Percentiles rank a stretch among this genome's conserved stretches.
Conservation (phyloP, 768 basidiomycete genomes). For the Tephrocybe sp. region DNA sequence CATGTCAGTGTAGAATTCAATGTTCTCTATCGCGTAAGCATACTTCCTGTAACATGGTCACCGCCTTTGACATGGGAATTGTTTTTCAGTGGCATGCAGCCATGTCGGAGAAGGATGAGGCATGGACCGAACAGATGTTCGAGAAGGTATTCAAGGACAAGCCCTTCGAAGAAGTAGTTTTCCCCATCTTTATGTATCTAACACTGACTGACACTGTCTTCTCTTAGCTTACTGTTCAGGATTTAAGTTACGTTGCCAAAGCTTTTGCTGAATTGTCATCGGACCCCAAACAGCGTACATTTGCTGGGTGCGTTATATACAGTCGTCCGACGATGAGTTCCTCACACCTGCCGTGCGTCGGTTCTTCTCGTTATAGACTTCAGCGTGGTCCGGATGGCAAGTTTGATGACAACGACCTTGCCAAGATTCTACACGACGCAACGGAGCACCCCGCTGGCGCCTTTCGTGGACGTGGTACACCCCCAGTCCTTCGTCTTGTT, state of each 20-base stretch:
- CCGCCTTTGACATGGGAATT: not conserved
- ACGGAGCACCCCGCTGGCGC: slow-evolving; percentile 44
- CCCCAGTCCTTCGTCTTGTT: slow-evolving; percentile 43
- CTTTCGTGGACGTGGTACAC: slow-evolving; percentile 47
- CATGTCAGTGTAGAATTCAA: slow-evolving; percentile 70
- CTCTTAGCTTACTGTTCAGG: slow-evolving; percentile 22
- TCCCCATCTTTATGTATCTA: not conserved
- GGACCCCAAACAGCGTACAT: slow-evolving; percentile 39
- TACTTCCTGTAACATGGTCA: too few relatives aligned
- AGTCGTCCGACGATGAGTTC: too few relatives aligned
- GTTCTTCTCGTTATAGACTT: slow-evolving; percentile 30
- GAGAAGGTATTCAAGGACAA: slow-evolving; percentile 34
- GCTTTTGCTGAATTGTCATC: slow-evolving; percentile 16
- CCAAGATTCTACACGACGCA: slow-evolving; percentile 42
- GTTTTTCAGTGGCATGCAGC: slow-evolving; percentile 55
- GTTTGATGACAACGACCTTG: slow-evolving; percentile 54
- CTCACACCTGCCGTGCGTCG: too few relatives aligned
- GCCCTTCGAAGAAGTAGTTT: slow-evolving; percentile 31
- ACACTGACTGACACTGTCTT: not conserved
- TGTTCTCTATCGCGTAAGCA: slow-evolving; percentile 29
- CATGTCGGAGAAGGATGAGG: slow-evolving; percentile 43
- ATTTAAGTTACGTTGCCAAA: slow-evolving; percentile 21
- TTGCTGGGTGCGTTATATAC: slow-evolving; percentile 44
- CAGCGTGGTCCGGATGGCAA: slow-evolving; percentile 42
- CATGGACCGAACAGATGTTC: slow-evolving; percentile 52